phyloP scores from a whole-genome alignment of 75 land plant genomes.

The Picea glauca region DNA sequence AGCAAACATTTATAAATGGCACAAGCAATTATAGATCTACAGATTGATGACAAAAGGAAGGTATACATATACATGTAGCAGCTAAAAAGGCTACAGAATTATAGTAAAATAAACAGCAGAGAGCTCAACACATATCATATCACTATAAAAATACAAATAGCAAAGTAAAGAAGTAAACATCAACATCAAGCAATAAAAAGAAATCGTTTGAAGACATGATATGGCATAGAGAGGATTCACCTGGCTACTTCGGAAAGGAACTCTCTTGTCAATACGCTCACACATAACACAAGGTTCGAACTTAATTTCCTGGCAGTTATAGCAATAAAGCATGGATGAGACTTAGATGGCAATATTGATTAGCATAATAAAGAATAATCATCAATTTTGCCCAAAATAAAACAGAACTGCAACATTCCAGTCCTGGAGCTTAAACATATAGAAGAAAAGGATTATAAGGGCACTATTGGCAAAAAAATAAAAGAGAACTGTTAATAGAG shows the following conservation, averaged over 20 bases:
- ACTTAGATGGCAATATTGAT: not conserved
- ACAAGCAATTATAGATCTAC: not conserved
- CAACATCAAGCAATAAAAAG: not conserved
- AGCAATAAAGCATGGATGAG: not conserved
- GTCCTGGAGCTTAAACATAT: not conserved
- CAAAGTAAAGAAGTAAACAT: not conserved
- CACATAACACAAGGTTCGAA: slow-evolving; percentile 58
- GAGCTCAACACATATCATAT: too few species aligned
- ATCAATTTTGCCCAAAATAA: not conserved
- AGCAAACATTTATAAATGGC: not conserved
- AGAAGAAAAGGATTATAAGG: not conserved
- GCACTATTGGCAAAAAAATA: not conserved
- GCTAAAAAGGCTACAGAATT: not conserved
- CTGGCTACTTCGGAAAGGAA: slow-evolving; percentile 42
- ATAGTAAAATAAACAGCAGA: not conserved
- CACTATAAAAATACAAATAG: not conserved
- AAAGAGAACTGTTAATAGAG: not conserved
- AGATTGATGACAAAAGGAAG: not conserved
- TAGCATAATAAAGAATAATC: not conserved
- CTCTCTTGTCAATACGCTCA: slow-evolving; percentile 45
- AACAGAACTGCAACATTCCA: not conserved
- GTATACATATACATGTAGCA: not conserved
- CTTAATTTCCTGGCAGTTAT: slow-evolving; percentile 37
- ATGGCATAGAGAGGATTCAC: slow-evolving; percentile 8
- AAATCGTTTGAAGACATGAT: not conserved